Base-by-base conservation (phyloP, 352 stramenopile genomes). In the Pythium coloratum region DNA sequence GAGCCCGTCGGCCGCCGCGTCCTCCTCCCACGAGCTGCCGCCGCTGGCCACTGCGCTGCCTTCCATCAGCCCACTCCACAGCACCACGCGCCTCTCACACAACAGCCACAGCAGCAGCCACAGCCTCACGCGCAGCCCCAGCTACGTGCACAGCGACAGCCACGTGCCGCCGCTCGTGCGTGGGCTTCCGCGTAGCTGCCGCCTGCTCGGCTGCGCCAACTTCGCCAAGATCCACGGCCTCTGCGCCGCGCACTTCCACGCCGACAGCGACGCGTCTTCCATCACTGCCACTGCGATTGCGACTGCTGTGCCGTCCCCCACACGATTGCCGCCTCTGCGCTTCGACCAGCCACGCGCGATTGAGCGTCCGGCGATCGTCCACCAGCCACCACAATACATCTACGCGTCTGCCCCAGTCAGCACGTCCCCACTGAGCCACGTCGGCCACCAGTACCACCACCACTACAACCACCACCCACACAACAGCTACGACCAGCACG, bases 201-300 rank as follows among this genome's bases (percentile, higher is more conserved):
- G 64, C 36, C 75, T 80, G 57, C 68, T 76, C 16, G 77, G 80
- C 33, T 91, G 84, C 57, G 69, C 74, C 62, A 86, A 88, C 73
- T 84, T 86, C 50, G 75, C 81, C 68, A 87, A 88, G 67, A 81
- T 86, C 78, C 77, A 91, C 58, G 78, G 83, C 16, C 81, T 78
- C 62, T 90, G 82, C 64, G 78, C 82, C 28, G 75, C 84, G 51
- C 82, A 93, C 64, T 82, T 80, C 62, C 76, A 88, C 28, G 66
- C 72, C 44, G 47, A 62, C 28, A 59, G 59, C 30, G 65, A 66
- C 32, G 12, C 32, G 51, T 40, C 51, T 16, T 12, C 44, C 26
- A 26, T 28, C 14, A 13, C 10, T 14, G 18, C 38, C 13, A 46
- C 36, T 13, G 36, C 36, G 12, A 42, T 3, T 14, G 18, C 38